Conservation (phyloP, 2,329 filamentous ascomycete species). For the Fusarium sp. region DNA sequence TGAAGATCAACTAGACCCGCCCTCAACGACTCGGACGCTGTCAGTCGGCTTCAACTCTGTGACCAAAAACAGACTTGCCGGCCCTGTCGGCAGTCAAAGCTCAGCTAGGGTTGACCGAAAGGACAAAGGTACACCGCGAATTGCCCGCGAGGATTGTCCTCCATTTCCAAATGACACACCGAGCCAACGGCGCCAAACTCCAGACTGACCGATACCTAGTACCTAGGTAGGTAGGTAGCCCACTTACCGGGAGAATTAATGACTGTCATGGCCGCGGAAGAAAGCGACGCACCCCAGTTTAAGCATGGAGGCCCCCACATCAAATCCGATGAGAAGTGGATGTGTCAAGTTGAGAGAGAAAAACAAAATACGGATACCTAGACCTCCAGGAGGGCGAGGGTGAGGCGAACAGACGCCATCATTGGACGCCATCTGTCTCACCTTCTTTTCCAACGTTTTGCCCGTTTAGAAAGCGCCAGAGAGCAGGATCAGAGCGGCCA, state of each 20-base stretch:
- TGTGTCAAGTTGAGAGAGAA: conserved; percentile 21
- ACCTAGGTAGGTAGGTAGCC: too few relatives aligned
- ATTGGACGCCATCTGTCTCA: conserved; percentile 41
- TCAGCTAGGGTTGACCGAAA: conserved; percentile 35
- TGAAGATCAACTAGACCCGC: conserved; percentile 16
- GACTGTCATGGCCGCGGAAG: conserved; percentile 29
- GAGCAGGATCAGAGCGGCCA: conserved; percentile 29
- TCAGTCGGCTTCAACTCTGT: conserved; percentile 24
- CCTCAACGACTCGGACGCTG: conserved; percentile 26
- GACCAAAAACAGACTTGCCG: conserved; percentile 27
- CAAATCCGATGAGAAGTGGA: conserved; percentile 39
- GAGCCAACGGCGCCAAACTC: conserved; percentile 18
- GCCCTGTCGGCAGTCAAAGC: conserved; percentile 14
- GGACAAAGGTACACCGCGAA: conserved; percentile 32
- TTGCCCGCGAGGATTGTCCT: conserved; percentile 27
- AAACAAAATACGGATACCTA: conserved; percentile 15
- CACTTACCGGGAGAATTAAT: neutral
- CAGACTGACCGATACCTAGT: too few relatives aligned
- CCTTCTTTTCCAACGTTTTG: conserved; percentile 25
- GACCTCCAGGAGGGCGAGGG: conserved; percentile 18
- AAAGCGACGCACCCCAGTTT: conserved; percentile 30
- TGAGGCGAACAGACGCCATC: conserved; percentile 13
- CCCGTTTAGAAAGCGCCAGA: conserved; percentile 10
- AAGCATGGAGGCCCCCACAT: conserved; percentile 37
- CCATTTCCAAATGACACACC: conserved; percentile 38